Evolutionary conservation across 2,329 filamentous ascomycete genomes (phyloP).

Genomic region (Pseudogymnoascus sp.): DNA sequence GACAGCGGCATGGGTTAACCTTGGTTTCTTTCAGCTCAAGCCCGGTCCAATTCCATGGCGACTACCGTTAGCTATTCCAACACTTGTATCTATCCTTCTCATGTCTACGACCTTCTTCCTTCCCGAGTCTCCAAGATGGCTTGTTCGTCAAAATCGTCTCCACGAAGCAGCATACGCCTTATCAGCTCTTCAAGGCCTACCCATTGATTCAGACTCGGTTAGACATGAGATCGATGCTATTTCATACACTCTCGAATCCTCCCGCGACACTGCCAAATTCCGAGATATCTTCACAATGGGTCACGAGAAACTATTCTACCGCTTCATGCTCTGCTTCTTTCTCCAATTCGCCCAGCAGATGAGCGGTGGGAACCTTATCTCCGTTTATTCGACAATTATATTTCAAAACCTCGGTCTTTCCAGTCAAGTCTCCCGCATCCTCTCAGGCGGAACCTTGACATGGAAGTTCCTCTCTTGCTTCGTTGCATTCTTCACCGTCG

Average conservation of each 20-base stretch:
- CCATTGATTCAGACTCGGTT: slow-evolving; percentile 26
- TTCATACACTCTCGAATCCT: slow-evolving; percentile 38
- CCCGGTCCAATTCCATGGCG: slow-evolving; percentile 19
- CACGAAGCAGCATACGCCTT: slow-evolving; percentile 12
- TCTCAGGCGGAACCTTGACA: background rate
- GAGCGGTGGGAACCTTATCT: background rate
- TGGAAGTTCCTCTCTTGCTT: background rate
- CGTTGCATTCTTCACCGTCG: background rate
- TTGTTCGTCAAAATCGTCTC: background rate
- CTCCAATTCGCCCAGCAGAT: background rate
- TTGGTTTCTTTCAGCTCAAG: slow-evolving; percentile 32
- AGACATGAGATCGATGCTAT: slow-evolving; percentile 37
- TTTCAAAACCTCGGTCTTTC: background rate
- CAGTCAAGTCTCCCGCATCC: background rate
- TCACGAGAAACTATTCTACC: slow-evolving; percentile 41
- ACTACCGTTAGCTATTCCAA: background rate
- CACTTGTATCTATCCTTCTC: background rate
- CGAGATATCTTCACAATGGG: slow-evolving; percentile 40
- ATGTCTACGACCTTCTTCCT: slow-evolving; percentile 36
- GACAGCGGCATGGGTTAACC: slow-evolving; percentile 50
- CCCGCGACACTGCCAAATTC: slow-evolving; percentile 30
- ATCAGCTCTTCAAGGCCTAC: slow-evolving; percentile 24
- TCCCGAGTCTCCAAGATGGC: slow-evolving; percentile 44
- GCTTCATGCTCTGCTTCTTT: slow-evolving; percentile 28
- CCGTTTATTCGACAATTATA: background rate